These are phyloP conservation scores for Candida krabiensis DNA, from an alignment of 805 yeast genomes.

Conservation along the genomic window DNA sequence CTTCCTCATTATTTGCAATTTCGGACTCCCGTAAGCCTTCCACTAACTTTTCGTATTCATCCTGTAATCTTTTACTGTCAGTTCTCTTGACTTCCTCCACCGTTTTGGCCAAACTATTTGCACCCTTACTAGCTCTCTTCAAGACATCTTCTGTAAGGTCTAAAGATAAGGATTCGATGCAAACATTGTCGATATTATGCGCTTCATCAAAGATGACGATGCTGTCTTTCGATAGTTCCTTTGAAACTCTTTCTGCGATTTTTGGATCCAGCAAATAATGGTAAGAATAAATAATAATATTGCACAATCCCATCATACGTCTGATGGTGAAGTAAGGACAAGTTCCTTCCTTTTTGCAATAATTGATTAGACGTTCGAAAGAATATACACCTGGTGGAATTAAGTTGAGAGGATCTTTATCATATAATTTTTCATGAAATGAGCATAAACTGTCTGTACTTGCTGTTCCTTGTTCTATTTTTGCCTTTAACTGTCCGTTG, in stretches of 20 bases:
- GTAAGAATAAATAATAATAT: conserved; percentile 91
- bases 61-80: conserved; percentile 81
- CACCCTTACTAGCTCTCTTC: conserved; percentile 85
- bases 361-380: conserved; percentile 76
- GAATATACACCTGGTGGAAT: conserved; percentile 94
- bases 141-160: conserved; percentile 90
- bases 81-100: conserved; percentile 82
- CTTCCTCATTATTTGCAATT: conserved; percentile 54
- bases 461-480: conserved; percentile 58
- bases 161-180: conserved; percentile 90
- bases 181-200: conserved; percentile 97
- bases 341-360: conserved; percentile 75
- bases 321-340: conserved; percentile 98
- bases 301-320: conserved; percentile 94
- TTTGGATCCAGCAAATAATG: conserved; percentile 96
- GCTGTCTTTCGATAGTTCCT: conserved; percentile 86
- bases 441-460: conserved; percentile 68
- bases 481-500: conserved; percentile 79
- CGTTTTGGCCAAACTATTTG: conserved; percentile 69
- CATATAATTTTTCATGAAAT: conserved; percentile 87
- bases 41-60: conserved; percentile 88
- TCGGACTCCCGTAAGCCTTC: conserved; percentile 87
- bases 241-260: conserved; percentile 92
- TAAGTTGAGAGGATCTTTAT: conserved; percentile 81
- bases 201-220: conserved; percentile 98